A percentile compares a stretch with the other conserved stretches of the same genome.
Evolutionary conservation across 306 rosid species (phyloP).

Genomic region (Sophora flavescens): DNA sequence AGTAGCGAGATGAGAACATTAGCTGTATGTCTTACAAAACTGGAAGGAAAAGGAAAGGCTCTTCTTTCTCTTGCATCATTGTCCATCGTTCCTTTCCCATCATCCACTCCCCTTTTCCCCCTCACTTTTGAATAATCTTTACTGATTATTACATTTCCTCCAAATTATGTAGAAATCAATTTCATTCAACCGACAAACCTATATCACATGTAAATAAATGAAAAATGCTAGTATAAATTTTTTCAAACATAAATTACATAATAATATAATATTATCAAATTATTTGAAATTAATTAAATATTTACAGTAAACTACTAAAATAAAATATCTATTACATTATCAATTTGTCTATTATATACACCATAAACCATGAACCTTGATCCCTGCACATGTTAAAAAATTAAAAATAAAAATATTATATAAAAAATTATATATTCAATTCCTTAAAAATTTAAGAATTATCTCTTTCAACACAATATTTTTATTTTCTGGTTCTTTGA

Average conservation of each 20-base stretch:
- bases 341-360: background rate
- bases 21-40: background rate
- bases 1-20: no score
- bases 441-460: no score
- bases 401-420: no score
- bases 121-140: background rate
- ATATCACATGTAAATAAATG: no score
- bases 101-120: background rate
- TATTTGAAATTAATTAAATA: background rate
- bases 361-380: no score
- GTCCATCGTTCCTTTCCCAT: background rate
- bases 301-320: background rate
- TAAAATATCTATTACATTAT: background rate
- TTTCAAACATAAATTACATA: no score
- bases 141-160: background rate
- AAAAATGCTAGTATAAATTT: no score
- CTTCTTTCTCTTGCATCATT: background rate
- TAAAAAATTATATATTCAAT: no score
- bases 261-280: no score
- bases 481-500: no score
- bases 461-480: no score
- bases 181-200: background rate
- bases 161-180: background rate
- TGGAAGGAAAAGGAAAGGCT: background rate
- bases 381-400: no score